Conservation (phyloP, 768 basidiomycete species). For the Agaricus sinodeliciosus region DNA sequence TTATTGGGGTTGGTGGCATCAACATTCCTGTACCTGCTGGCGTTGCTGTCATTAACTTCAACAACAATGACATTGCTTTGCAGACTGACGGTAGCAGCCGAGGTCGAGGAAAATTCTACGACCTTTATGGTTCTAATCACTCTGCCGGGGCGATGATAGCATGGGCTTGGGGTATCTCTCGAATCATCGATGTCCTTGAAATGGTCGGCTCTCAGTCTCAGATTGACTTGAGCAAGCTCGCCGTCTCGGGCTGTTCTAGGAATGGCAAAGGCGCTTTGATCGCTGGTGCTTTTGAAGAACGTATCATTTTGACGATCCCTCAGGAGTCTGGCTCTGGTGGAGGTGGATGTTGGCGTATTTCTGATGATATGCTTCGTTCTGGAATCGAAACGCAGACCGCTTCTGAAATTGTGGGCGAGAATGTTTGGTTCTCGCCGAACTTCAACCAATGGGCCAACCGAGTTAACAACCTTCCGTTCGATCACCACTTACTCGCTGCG, state of each 20-base stretch:
- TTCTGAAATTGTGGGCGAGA: constrained; percentile 51
- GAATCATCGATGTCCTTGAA: constrained; percentile 57
- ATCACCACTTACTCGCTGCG: constrained; percentile 52
- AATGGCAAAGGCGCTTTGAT: constrained; percentile 57
- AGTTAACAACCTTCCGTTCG: constrained; percentile 43
- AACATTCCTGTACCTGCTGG: constrained; percentile 31
- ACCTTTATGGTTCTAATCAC: constrained; percentile 40
- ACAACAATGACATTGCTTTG: constrained; percentile 48
- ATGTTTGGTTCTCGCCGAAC: constrained; percentile 52
- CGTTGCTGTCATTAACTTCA: constrained; percentile 42
- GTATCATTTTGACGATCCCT: constrained; percentile 53
- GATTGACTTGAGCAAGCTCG: constrained; percentile 43
- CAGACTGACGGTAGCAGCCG: constrained; percentile 39
- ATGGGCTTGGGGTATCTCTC: constrained; percentile 57
- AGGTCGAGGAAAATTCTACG: constrained; percentile 52
- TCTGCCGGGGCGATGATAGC: constrained; percentile 51
- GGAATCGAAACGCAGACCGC: constrained; percentile 47
- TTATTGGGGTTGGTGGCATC: constrained; percentile 45
- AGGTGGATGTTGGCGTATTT: constrained; percentile 54
- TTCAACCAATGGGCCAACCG: constrained; percentile 42
- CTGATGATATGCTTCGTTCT: constrained; percentile 35
- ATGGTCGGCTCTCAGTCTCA: constrained; percentile 27
- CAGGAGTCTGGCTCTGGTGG: constrained; percentile 62
- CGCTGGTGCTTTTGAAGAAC: constrained; percentile 51
- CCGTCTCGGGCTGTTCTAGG: constrained; percentile 53